Conservation (phyloP, 139 green algal species). For the Chlamydomonas schloesseri region DNA sequence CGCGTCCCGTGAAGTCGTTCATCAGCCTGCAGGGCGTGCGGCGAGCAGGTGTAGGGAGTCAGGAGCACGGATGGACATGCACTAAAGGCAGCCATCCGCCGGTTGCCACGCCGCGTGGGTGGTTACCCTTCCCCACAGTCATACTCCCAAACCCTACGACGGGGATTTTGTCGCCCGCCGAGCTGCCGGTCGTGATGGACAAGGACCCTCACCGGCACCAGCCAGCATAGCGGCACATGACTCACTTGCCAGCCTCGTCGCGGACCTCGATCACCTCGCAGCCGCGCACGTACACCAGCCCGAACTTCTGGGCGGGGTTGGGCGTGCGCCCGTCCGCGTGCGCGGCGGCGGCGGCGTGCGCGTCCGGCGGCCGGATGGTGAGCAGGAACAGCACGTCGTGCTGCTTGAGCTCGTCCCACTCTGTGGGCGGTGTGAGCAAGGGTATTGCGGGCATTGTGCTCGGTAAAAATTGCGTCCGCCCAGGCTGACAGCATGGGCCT, state of each 20-base stretch:
- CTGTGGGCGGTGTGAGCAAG: conserved; percentile 12
- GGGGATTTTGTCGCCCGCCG: too few species aligned
- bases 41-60: too few species aligned
- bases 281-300: conserved; percentile 86
- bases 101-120: too few species aligned
- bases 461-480: too few species aligned
- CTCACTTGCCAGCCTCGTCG: conserved; percentile 56
- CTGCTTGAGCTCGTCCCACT: conserved; percentile 94
- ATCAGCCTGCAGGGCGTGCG: conserved; percentile 71
- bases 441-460: too few species aligned
- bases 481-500: too few species aligned
- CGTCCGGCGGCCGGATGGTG: conserved; percentile 63
- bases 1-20: conserved; percentile 95
- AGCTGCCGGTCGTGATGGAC: too few species aligned
- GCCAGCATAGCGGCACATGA: not conserved
- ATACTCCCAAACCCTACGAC: too few species aligned
- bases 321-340: conserved; percentile 35
- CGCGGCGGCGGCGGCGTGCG: conserved; percentile 35
- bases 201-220: not conserved
- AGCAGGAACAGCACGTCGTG: conserved; percentile 98
- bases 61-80: too few species aligned
- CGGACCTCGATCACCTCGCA: conserved; percentile 80
- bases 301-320: conserved; percentile 66
- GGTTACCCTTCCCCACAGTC: too few species aligned
- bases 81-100: too few species aligned